Evolutionary conservation across 2,329 filamentous ascomycete species (phyloP).

Genomic region (Rhynchosporium secalis): DNA sequence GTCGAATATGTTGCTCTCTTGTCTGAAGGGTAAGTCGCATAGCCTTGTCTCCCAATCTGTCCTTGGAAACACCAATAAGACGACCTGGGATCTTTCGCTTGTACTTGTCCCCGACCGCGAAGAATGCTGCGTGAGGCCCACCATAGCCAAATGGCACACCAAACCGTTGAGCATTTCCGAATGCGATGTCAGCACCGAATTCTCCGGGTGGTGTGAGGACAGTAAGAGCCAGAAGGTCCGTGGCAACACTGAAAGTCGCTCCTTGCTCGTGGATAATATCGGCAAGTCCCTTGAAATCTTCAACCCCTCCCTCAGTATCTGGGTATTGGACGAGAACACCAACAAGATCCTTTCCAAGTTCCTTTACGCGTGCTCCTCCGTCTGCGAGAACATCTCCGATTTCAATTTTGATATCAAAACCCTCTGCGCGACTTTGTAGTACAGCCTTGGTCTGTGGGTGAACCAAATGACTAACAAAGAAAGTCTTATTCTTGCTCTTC

Average conservation of each 20-base stretch:
- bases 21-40: conserved; percentile 87
- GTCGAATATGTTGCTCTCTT: conserved; percentile 90
- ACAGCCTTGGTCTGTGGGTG: conserved; percentile 87
- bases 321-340: conserved; percentile 96
- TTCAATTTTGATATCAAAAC: conserved; percentile 83
- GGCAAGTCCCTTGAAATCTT: conserved; percentile 72
- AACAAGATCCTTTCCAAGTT: conserved; percentile 77
- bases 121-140: conserved; percentile 96
- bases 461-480: conserved; percentile 77
- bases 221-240: conserved; percentile 85
- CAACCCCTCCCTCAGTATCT: conserved; percentile 79
- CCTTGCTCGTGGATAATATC: conserved; percentile 75
- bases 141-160: conserved; percentile 91
- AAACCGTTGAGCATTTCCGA: conserved; percentile 88
- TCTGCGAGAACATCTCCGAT: conserved; percentile 70
- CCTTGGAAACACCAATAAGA: conserved; percentile 87
- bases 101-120: conserved; percentile 85
- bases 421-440: conserved; percentile 79
- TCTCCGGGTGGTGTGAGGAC: conserved; percentile 87
- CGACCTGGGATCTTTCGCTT: conserved; percentile 94
- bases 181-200: conserved; percentile 92
- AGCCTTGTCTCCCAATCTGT: conserved; percentile 78
- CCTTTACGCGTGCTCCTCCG: conserved; percentile 64
- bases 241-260: conserved; percentile 81
- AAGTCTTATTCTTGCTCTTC: conserved; percentile 75